Evolutionary conservation across 176 grass and related monocot genomes (phyloP).

Genomic region (Hordeum vulgare): DNA sequence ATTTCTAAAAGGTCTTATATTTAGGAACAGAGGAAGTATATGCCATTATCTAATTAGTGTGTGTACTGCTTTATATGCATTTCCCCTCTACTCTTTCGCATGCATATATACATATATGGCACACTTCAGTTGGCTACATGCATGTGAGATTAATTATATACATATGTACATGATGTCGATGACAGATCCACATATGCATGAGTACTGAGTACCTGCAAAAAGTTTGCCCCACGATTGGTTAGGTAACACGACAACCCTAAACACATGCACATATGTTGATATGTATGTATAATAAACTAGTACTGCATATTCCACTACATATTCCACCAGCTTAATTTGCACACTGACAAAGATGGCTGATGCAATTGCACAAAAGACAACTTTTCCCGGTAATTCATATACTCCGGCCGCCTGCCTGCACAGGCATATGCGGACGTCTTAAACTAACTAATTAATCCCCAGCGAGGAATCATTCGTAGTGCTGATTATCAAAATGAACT

Average conservation of each 20-base stretch:
- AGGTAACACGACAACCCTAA: conserved; percentile 20
- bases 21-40: too few relatives aligned
- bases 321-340: not conserved
- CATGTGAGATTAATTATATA: not conserved
- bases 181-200: not conserved
- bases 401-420: too few relatives aligned
- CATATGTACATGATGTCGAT: not conserved
- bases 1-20: too few relatives aligned
- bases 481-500: not conserved
- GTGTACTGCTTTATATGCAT: not conserved
- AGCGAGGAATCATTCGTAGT: not conserved
- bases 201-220: not conserved
- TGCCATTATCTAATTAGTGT: not conserved
- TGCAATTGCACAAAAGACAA: conserved; percentile 19
- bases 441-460: too few relatives aligned
- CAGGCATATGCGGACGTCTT: too few relatives aligned
- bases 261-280: not conserved
- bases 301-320: not conserved
- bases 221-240: conserved; percentile 7
- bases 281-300: not conserved
- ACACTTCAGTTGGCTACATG: not conserved
- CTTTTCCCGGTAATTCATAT: not conserved
- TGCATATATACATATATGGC: not conserved
- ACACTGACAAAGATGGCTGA: not conserved
- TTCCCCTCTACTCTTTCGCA: not conserved